These are phyloP conservation scores for Dioszegia crocea DNA, from an alignment of 768 basidiomycete genomes.

Conservation along the genomic window DNA sequence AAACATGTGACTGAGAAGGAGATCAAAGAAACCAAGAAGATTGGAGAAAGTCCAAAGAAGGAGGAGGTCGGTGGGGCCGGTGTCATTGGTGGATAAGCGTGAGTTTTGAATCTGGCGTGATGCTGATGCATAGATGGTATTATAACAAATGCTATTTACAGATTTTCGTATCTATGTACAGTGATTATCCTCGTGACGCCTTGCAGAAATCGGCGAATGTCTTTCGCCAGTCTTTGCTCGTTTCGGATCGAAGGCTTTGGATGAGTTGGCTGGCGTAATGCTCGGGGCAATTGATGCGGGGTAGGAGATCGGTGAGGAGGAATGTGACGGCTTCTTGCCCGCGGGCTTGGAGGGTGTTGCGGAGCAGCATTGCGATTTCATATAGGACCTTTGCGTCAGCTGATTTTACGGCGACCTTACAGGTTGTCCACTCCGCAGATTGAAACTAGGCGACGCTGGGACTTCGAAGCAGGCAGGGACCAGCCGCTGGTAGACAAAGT, in stretches of 20 bases:
- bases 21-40: conserved; percentile 44
- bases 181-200: conserved; percentile 12
- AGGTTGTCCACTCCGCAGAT: conserved; percentile 77
- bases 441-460: conserved; percentile 72
- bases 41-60: conserved; percentile 42
- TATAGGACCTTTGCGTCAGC: conserved; percentile 67
- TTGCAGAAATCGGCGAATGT: conserved; percentile 49
- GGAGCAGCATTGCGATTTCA: conserved; percentile 81
- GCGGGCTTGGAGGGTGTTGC: conserved; percentile 69
- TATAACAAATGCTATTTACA: conserved; percentile 2
- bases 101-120: background rate
- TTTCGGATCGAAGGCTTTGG: conserved; percentile 39
- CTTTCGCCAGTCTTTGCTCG: conserved; percentile 46
- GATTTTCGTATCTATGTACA: background rate
- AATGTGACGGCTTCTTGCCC: conserved; percentile 78
- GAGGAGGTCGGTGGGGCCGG: conserved; percentile 32
- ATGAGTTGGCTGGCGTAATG: conserved; percentile 70
- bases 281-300: conserved; percentile 80
- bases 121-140: conserved; percentile 1
- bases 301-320: conserved; percentile 73
- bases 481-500: conserved; percentile 80
- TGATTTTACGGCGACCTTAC: conserved; percentile 54
- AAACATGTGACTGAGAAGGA: conserved; percentile 17
- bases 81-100: conserved; percentile 40
- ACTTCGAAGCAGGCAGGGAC: conserved; percentile 78